Evolutionary conservation across 225 moss, liverwort and hornwort genomes (phyloP).

Genomic region (Bryoerythrophyllum caledonicum): DNA sequence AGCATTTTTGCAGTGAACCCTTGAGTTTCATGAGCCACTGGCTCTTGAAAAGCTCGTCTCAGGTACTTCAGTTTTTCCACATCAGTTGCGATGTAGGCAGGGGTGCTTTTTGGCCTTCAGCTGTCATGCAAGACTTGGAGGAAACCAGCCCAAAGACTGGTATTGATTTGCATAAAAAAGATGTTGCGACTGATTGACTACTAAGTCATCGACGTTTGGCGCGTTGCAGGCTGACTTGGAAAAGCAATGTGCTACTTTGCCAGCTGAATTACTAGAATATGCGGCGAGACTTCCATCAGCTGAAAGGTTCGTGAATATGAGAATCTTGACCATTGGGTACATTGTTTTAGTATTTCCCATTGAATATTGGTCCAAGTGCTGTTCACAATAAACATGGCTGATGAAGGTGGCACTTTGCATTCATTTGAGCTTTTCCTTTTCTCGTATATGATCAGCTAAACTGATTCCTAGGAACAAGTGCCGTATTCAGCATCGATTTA

Average conservation of each 20-base stretch:
- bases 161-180: conserved; percentile 7
- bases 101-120: neutral
- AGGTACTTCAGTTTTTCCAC: conserved; percentile 47
- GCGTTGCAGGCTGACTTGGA: conserved; percentile 72
- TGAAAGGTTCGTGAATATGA: conserved; percentile 48
- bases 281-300: conserved; percentile 58
- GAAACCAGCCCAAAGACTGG: neutral
- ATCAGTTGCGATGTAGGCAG: conserved; percentile 4
- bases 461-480: neutral
- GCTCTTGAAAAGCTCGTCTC: conserved; percentile 61
- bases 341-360: neutral
- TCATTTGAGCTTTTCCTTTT: neutral
- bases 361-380: neutral
- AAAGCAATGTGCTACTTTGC: conserved; percentile 64
- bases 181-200: neutral
- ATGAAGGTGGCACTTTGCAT: neutral
- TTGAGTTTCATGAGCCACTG: conserved; percentile 83
- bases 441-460: neutral
- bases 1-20: conserved; percentile 90
- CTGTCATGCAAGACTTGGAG: neutral
- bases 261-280: conserved; percentile 57
- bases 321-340: neutral
- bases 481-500: neutral
- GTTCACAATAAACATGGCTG: neutral
- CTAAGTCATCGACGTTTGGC: conserved; percentile 10